phyloP scores from a whole-genome alignment of 2,329 filamentous ascomycete genomes.

The Coniochaeta hoffmannii region DNA sequence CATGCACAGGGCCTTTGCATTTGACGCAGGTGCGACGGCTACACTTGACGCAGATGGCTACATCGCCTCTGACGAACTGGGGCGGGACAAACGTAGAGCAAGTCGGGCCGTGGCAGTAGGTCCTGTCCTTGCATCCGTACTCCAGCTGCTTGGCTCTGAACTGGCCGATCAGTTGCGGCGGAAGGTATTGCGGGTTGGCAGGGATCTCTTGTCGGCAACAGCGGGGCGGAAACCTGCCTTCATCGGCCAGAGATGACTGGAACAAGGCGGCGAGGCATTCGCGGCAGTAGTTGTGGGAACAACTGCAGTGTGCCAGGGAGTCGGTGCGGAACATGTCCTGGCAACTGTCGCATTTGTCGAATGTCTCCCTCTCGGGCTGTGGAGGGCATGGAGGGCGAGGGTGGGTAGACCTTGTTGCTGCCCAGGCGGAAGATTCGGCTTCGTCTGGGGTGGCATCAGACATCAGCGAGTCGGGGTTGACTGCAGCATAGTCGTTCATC shows the following conservation, averaged over 20 bases:
- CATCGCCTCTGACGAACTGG: conserved; percentile 18
- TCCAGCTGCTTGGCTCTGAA: conserved; percentile 41
- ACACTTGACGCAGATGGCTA: conserved; percentile 37
- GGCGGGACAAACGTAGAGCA: conserved; percentile 41
- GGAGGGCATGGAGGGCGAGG: not conserved
- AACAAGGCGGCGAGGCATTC: conserved; percentile 40
- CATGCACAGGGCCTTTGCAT: conserved; percentile 42
- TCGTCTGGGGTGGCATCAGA: not conserved
- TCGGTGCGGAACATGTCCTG: not conserved
- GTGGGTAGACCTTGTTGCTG: conserved; percentile 4
- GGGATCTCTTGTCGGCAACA: conserved; percentile 41
- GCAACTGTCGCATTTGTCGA: conserved; percentile 7
- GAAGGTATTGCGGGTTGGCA: conserved; percentile 27
- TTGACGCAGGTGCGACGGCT: conserved; percentile 33
- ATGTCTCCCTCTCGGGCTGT: not conserved
- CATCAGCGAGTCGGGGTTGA: not conserved
- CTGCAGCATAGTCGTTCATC: not conserved
- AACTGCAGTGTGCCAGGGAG: conserved; percentile 15
- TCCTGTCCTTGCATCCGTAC: conserved; percentile 35
- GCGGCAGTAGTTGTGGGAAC: conserved; percentile 44
- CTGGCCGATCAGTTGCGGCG: conserved; percentile 19
- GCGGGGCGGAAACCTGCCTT: conserved; percentile 45
- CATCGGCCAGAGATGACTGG: conserved; percentile 33
- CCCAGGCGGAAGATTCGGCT: conserved; percentile 10
- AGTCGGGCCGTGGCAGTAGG: conserved; percentile 37